Base-by-base conservation (phyloP, 2,329 filamentous ascomycete species). In the Lachnellula occidentalis region DNA sequence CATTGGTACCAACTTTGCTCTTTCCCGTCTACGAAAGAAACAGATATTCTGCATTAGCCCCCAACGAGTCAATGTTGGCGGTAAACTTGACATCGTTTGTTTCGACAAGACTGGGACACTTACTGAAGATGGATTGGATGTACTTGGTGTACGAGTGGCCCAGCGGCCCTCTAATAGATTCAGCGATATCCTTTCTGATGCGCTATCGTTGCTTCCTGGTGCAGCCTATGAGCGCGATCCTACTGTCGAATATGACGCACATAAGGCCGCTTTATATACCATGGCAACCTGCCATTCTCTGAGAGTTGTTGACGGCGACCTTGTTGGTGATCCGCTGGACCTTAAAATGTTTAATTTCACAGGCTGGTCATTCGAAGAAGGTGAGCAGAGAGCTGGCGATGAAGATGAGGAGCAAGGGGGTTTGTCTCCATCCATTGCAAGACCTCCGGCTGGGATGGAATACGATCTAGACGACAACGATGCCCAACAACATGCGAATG, bases 311-410 rank as follows among this genome's bases (percentile, higher is more conserved):
- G 92, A 97, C 58, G 87, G 83, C 47, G 91, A 96, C 67, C 80
- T 97, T 41, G 80, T 99, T 34, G 94, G 94, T 1, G 94, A 99
- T 66, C 94, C 95, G 4, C 77, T 99, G 1, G 94, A 99, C 69
- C 78, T 96, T 54, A 97, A 97, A 69, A 99, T 99, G 94, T 99
- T 99, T 68, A 87, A 96, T 61, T 99, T 96, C 63, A 97, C 94
- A 0, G 81, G 82, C 5, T 99, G 94, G 94, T 81, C 83, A 3
- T 99, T 90, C 63, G 88, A 96, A 69, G 94, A 99, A 74, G 90
- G 91, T 2, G 85, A 85, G 45, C 85, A 92, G 62, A 79, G 79
- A 50, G 72, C 78, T 22, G 80, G 78, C 27, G 82, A 82, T 50
- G 78, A 78, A 42, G 86, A 90, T 19, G 89, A 92, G 46, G 87